phyloP scores from a whole-genome alignment of 257 asterid species.

The Solanum clarkiae region DNA sequence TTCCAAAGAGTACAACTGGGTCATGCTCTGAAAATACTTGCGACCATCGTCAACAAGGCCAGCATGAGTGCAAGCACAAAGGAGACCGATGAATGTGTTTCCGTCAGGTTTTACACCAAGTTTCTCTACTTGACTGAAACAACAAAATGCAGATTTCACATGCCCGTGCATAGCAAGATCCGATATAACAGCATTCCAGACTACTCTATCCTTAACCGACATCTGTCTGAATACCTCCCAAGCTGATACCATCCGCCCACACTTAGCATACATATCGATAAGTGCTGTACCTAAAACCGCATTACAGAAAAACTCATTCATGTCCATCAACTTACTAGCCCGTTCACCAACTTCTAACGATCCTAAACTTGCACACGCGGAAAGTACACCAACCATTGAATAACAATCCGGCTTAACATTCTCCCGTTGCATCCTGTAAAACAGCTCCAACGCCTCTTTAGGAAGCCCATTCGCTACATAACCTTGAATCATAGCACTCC shows the following conservation, averaged over 20 bases:
- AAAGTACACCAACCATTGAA: slow-evolving; percentile 42
- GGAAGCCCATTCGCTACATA: slow-evolving; percentile 35
- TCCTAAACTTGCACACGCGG: slow-evolving; percentile 38
- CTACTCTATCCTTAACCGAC: slow-evolving; percentile 26
- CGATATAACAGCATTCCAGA: slow-evolving; percentile 27
- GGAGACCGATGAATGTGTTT: slow-evolving; percentile 36
- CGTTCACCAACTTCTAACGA: slow-evolving; percentile 31
- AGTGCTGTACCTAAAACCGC: slow-evolving; percentile 31
- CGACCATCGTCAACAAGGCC: slow-evolving; percentile 42
- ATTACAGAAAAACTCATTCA: slow-evolving; percentile 18
- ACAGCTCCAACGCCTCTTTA: slow-evolving; percentile 26
- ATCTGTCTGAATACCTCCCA: slow-evolving; percentile 23
- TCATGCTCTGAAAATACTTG: slow-evolving; percentile 17
- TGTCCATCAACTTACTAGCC: slow-evolving; percentile 22
- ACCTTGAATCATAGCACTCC: slow-evolving; percentile 43
- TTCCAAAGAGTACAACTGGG: slow-evolving; percentile 6
- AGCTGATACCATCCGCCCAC: slow-evolving; percentile 23
- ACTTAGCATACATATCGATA: slow-evolving; percentile 37
- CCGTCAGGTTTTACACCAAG: slow-evolving; percentile 26
- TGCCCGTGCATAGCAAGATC: slow-evolving; percentile 39
- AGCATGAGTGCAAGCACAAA: slow-evolving; percentile 39
- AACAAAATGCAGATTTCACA: slow-evolving; percentile 22
- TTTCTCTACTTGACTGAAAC: slow-evolving; percentile 25
- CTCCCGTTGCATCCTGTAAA: slow-evolving; percentile 16
- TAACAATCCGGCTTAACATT: slow-evolving; percentile 19